A percentile compares a stretch with the other conserved stretches of the same genome.
phyloP scores from a whole-genome alignment of 495 filamentous ascomycete genomes.

The Aspergillus nanangensis region DNA sequence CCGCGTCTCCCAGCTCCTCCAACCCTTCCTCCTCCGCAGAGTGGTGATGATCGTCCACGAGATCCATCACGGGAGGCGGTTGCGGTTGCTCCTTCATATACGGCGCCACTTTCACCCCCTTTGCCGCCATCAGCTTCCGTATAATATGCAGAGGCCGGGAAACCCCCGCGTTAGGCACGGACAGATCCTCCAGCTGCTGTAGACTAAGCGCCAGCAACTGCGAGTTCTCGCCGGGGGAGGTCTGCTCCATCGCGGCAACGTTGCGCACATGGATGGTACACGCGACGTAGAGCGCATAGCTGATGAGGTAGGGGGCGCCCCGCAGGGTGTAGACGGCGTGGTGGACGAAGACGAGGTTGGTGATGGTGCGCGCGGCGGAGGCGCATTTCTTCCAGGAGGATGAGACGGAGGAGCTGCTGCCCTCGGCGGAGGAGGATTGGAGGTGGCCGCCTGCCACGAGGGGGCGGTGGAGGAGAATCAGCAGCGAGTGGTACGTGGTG shows the following conservation, averaged over 20 bases:
- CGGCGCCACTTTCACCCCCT: too few species aligned
- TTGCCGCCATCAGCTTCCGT: neutral
- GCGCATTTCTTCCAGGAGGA: slow-evolving; percentile 18
- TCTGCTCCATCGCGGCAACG: neutral
- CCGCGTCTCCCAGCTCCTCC: too few species aligned
- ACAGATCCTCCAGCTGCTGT: neutral
- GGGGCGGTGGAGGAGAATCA: slow-evolving; percentile 22
- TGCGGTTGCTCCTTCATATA: too few species aligned
- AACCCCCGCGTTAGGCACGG: neutral
- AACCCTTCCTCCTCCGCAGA: too few species aligned
- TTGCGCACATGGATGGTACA: neutral
- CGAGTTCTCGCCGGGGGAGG: neutral
- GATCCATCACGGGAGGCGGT: too few species aligned
- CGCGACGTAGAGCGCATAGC: slow-evolving; percentile 15
- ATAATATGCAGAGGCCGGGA: neutral
- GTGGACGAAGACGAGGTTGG: slow-evolving; percentile 10
- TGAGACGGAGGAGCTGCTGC: too few species aligned
- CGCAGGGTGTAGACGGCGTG: slow-evolving; percentile 10
- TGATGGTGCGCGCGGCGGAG: slow-evolving; percentile 19
- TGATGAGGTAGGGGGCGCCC: slow-evolving; percentile 17
- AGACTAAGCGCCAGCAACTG: neutral
- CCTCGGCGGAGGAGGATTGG: slow-evolving; percentile 14
- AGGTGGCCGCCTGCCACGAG: slow-evolving; percentile 19
- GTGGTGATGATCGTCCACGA: too few species aligned
- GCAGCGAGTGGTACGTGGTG: slow-evolving; percentile 14